phyloP scores from a whole-genome alignment of 2,329 filamentous ascomycete genomes.

The Orbilia ellipsospora region DNA sequence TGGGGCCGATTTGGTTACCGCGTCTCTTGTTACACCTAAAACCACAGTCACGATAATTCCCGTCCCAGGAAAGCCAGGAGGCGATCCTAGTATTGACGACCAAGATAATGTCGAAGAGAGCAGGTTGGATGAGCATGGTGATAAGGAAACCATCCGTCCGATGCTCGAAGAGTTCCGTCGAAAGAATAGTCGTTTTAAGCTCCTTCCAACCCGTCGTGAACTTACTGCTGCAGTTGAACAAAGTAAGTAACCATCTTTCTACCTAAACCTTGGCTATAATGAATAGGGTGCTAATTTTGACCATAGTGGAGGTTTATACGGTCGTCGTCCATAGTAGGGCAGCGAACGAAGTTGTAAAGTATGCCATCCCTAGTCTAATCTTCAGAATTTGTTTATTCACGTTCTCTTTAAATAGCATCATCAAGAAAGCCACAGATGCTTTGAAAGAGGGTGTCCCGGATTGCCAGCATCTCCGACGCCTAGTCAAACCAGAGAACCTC shows the following conservation, averaged over 20 bases:
- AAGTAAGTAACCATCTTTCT: slow-evolving; percentile 23
- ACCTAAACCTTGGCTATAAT: background rate
- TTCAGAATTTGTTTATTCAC: slow-evolving; percentile 13
- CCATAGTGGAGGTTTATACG: slow-evolving; percentile 73
- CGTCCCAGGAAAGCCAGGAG: slow-evolving; percentile 20
- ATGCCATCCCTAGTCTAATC: slow-evolving; percentile 61
- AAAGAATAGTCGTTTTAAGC: slow-evolving; percentile 40
- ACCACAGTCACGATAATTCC: slow-evolving; percentile 48
- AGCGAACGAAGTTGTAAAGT: slow-evolving; percentile 79
- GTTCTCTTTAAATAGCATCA: slow-evolving; percentile 25
- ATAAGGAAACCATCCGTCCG: slow-evolving; percentile 34
- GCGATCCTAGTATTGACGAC: slow-evolving; percentile 3
- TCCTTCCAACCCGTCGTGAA: slow-evolving; percentile 45
- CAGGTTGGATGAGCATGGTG: slow-evolving; percentile 8
- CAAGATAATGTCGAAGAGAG: slow-evolving; percentile 2
- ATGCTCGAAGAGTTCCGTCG: slow-evolving; percentile 48
- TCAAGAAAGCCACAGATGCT: slow-evolving; percentile 52
- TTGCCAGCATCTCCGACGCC: slow-evolving; percentile 67
- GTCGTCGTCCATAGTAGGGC: slow-evolving; percentile 77
- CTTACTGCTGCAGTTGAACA: slow-evolving; percentile 42
- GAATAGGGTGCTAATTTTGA: slow-evolving; percentile 3
- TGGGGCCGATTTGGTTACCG: slow-evolving; percentile 42
- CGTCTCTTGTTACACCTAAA: slow-evolving; percentile 29
- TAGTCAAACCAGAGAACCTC: slow-evolving; percentile 71
- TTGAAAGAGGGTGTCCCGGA: slow-evolving; percentile 60